Percentiles rank a stretch among this genome's conserved stretches.
Evolutionary conservation across 2,329 filamentous ascomycete species (phyloP).

Genomic region (Botryotinia convoluta): DNA sequence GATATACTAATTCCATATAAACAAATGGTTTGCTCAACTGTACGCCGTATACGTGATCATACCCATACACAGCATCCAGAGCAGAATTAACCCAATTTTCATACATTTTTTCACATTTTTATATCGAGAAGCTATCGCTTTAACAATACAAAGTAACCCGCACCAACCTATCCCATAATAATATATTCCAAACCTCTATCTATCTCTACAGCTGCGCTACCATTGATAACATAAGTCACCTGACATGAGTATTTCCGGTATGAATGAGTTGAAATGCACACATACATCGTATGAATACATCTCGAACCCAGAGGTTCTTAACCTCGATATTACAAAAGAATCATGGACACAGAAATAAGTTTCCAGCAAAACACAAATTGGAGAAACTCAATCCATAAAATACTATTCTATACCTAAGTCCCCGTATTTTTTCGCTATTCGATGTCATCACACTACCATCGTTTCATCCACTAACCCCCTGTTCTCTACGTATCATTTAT

Average conservation of each 20-base stretch:
- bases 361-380: not conserved
- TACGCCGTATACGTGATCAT: not conserved
- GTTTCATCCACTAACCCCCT: not conserved
- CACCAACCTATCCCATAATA: too few species aligned
- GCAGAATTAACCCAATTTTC: too few species aligned
- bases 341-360: not conserved
- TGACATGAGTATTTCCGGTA: not conserved
- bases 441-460: not conserved
- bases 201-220: too few species aligned
- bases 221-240: too few species aligned
- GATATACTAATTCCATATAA: not conserved
- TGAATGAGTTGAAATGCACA: not conserved
- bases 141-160: too few species aligned
- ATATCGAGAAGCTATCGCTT: too few species aligned
- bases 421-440: not conserved
- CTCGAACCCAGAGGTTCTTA: not conserved
- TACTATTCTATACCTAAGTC: not conserved
- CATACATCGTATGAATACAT: not conserved
- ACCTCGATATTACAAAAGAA: not conserved
- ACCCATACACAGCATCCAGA: not conserved
- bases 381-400: not conserved
- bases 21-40: not conserved
- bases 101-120: too few species aligned
- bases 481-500: not conserved
- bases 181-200: too few species aligned